A percentile compares a stretch with the other conserved stretches of the same genome.
phyloP scores from a whole-genome alignment of 257 asterid species.

The Paraleonurus japonicus region DNA sequence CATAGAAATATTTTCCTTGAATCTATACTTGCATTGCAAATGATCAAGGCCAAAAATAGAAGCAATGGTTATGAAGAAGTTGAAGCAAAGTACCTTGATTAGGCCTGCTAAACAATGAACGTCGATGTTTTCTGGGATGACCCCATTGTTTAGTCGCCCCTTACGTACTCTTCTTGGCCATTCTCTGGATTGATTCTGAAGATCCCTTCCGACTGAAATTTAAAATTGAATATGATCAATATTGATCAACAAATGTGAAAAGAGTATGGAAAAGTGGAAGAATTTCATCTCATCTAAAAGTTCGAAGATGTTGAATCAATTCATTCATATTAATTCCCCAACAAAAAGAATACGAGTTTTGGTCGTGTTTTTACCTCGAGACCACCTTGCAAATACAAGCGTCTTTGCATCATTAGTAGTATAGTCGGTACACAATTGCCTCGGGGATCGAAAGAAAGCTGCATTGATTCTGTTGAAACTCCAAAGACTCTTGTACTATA shows the following conservation, averaged over 20 bases:
- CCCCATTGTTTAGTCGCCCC: slow-evolving; percentile 63
- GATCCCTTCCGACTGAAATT: slow-evolving; percentile 66
- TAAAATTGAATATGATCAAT: neutral
- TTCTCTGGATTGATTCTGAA: slow-evolving; percentile 79
- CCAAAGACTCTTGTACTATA: slow-evolving; percentile 82
- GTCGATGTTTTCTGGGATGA: slow-evolving; percentile 58
- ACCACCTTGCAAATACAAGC: slow-evolving; percentile 74
- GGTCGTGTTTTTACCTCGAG: slow-evolving; percentile 50
- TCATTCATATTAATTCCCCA: too few relatives aligned
- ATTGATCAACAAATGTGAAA: neutral
- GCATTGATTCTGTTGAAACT: slow-evolving; percentile 94
- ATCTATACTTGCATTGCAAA: neutral
- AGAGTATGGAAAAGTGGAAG: neutral
- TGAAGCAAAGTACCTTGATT: slow-evolving; percentile 48
- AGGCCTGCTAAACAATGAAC: slow-evolving; percentile 88
- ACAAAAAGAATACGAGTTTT: neutral
- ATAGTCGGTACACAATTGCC: slow-evolving; percentile 88
- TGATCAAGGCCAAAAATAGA: neutral
- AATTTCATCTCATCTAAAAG: too few relatives aligned
- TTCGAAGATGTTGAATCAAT: too few relatives aligned
- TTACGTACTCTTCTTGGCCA: slow-evolving; percentile 62
- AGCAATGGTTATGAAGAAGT: neutral
- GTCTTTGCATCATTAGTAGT: slow-evolving; percentile 85
- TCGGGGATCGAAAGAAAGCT: slow-evolving; percentile 79
- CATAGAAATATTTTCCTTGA: too few relatives aligned